Percentiles rank a stretch among this genome's conserved stretches.
phyloP scores from a whole-genome alignment of 495 filamentous ascomycete genomes.

The Neurospora tetrasperma region DNA sequence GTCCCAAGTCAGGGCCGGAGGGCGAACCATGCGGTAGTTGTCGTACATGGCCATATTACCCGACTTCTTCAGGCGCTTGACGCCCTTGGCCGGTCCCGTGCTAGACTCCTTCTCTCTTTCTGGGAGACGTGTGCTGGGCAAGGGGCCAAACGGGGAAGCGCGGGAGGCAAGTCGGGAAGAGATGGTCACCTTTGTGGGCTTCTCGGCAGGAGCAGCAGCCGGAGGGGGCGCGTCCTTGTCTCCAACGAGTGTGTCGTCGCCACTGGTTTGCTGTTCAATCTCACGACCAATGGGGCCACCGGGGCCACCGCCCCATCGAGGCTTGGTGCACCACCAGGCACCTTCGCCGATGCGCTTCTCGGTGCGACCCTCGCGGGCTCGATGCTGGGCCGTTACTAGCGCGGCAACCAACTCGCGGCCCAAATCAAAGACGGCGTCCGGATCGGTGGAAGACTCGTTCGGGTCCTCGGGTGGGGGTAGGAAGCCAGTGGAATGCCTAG shows the following conservation, averaged over 20 bases:
- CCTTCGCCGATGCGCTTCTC: conserved; percentile 63
- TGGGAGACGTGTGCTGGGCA: not conserved
- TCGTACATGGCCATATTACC: conserved; percentile 43
- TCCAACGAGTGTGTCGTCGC: conserved; percentile 25
- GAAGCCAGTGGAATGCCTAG: conserved; percentile 42
- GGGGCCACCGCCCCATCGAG: conserved; percentile 66
- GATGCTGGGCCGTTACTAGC: conserved; percentile 72
- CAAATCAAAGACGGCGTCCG: conserved; percentile 53
- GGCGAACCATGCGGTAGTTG: conserved; percentile 48
- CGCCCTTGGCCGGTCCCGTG: conserved; percentile 28
- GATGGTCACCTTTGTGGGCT: conserved; percentile 1
- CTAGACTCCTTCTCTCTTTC: conserved; percentile 1
- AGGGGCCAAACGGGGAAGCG: not conserved
- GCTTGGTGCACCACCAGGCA: conserved; percentile 68
- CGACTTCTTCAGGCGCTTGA: conserved; percentile 35
- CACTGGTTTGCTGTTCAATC: conserved; percentile 31
- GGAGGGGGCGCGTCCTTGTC: conserved; percentile 31
- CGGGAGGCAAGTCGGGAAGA: conserved; percentile 1
- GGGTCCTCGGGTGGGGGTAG: conserved; percentile 8
- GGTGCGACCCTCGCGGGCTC: conserved; percentile 55
- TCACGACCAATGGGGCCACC: conserved; percentile 53
- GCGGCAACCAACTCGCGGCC: conserved; percentile 64
- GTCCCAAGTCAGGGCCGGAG: conserved; percentile 64
- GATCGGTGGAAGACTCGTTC: conserved; percentile 8
- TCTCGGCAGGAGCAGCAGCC: not conserved